Evolutionary conservation across 2,329 filamentous ascomycete genomes (phyloP), one percentile per base, ranked within the genome.

Genomic region (Penicillium sp.): DNA sequence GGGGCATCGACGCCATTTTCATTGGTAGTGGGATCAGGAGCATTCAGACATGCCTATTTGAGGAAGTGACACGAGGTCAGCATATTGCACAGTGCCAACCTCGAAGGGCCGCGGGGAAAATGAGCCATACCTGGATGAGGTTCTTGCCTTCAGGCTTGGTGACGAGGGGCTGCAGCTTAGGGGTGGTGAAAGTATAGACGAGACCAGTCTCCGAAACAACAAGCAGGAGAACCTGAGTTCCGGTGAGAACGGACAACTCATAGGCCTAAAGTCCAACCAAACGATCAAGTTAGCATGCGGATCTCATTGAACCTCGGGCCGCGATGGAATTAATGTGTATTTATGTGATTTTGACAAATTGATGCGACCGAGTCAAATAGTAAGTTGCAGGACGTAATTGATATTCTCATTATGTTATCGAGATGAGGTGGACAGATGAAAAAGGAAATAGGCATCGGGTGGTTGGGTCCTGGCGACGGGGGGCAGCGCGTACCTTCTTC

Each of bases 121-220:
- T 9, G 4, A 32, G 35, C 63, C 82, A 57, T 81, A 96, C 93
- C 84, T 98, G 93, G 60, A 98, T 97, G 57, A 98, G 77, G 70
- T 98, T 98, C 82, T 98, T 98, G 75, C 93, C 93, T 74, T 97
- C 93, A 13, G 93, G 86, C 77, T 97, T 97, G 55, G 93, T 98
- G 60, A 97, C 93, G 46, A 98, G 83, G 54, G 93, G 93, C 75
- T 97, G 93, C 48, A 98, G 83, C 78, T 98, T 98, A 18, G 93
- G 93, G 12, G 93, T 98, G 53, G 91, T 97, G 71, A 97, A 97
- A 51, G 91, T 97, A 74, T 97, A 97, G 63, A 97, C 91, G 32
- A 97, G 83, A 58, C 91, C 91, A 25, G 91, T 97, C 76, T 97
- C 91, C 39, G 91, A 97, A 55, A 97, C 91, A 63, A 97, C 91